Conservation (phyloP, 768 basidiomycete genomes). For the Lactifluus piperatus region DNA sequence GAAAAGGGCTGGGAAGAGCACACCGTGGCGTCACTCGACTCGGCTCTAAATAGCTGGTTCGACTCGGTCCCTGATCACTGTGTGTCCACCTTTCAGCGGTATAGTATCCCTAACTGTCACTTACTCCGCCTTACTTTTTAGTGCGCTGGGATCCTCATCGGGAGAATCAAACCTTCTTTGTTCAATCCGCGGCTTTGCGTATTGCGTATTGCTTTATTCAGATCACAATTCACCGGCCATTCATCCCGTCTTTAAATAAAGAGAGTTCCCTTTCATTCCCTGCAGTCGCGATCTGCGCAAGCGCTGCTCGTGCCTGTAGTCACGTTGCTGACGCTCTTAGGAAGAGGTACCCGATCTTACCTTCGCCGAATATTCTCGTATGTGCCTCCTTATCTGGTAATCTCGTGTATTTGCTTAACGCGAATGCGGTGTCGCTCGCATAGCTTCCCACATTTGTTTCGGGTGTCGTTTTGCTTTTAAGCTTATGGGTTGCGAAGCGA, state of each 20-base stretch:
- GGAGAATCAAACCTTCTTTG: conserved; percentile 29
- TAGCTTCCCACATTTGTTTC: conserved; percentile 35
- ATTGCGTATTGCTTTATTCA: conserved; percentile 35
- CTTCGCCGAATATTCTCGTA: conserved; percentile 14
- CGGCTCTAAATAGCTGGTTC: conserved; percentile 27
- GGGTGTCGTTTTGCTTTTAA: conserved; percentile 45
- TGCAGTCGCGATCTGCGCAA: conserved; percentile 45
- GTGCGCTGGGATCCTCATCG: conserved; percentile 38
- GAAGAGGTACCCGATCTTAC: conserved; percentile 21
- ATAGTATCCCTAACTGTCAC: not conserved
- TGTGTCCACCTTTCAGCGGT: conserved; percentile 10
- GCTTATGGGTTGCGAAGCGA: conserved; percentile 45
- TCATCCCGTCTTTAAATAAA: conserved; percentile 33
- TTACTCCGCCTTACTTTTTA: conserved; percentile 3
- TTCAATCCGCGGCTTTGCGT: conserved; percentile 34
- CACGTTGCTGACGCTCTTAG: conserved; percentile 33
- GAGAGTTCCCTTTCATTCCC: conserved; percentile 31
- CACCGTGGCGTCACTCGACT: conserved; percentile 19
- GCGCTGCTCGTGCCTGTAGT: conserved; percentile 40
- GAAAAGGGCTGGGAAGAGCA: conserved; percentile 20
- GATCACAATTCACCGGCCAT: conserved; percentile 43
- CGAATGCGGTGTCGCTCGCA: conserved; percentile 10
- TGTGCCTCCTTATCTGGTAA: not conserved
- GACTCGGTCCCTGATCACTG: conserved; percentile 33
- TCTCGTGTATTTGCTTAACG: not conserved